Percentiles rank a stretch among this genome's conserved stretches.
phyloP scores from a whole-genome alignment of 106 monocot genomes.

The Alisma plantagoaquatica region DNA sequence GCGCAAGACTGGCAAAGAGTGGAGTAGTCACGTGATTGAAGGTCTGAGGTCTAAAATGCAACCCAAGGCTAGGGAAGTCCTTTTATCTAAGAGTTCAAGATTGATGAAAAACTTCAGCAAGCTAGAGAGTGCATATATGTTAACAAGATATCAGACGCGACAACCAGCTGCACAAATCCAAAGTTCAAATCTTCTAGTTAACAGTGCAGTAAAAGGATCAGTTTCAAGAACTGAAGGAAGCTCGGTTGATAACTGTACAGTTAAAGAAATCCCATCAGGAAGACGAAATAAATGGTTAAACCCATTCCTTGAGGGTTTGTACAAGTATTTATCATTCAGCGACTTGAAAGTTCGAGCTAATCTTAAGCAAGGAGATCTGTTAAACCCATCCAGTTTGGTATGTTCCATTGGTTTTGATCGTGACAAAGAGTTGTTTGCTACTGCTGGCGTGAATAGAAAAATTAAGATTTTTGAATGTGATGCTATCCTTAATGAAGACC shows the following conservation, averaged over 20 bases:
- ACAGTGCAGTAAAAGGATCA: conserved; percentile 23
- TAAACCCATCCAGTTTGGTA: conserved; percentile 58
- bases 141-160: conserved; percentile 23
- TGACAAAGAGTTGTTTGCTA: conserved; percentile 70
- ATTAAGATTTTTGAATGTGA: conserved; percentile 74
- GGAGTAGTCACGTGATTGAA: neutral
- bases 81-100: conserved; percentile 46
- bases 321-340: conserved; percentile 66
- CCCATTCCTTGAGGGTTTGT: conserved; percentile 55
- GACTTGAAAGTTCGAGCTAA: conserved; percentile 53
- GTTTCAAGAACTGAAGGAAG: conserved; percentile 31
- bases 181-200: conserved; percentile 5
- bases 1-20: neutral
- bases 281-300: conserved; percentile 34
- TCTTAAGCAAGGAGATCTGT: conserved; percentile 59
- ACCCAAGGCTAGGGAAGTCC: conserved; percentile 14
- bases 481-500: conserved; percentile 47
- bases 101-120: conserved; percentile 73
- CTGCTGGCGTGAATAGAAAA: conserved; percentile 76
- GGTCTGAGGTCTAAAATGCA: neutral
- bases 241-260: conserved; percentile 33
- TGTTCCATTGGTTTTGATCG: conserved; percentile 74
- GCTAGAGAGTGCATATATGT: conserved; percentile 57
- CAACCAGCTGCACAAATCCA: conserved; percentile 8
- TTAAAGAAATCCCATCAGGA: conserved; percentile 13